Percentiles rank a stretch among this genome's conserved stretches.
These are phyloP conservation scores for Malania oleifera DNA, from an alignment of 164 flowering plant genomes.

Conservation along the genomic window DNA sequence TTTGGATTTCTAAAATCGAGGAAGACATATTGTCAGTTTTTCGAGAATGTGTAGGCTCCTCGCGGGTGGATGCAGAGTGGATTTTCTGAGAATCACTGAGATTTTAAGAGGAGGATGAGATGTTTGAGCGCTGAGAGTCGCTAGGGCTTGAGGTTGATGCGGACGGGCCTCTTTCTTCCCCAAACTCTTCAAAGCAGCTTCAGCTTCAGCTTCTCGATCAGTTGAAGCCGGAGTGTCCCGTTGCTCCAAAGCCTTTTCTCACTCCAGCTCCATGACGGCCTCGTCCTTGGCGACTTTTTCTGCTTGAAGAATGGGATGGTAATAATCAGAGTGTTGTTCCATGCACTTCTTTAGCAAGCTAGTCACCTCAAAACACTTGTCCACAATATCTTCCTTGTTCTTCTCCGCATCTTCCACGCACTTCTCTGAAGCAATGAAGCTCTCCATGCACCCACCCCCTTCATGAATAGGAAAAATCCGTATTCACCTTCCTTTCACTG, in stretches of 20 bases:
- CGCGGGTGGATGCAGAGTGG: too few species aligned
- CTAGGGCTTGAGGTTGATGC: too few species aligned
- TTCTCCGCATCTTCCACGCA: conserved; percentile 73
- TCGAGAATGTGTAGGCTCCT: too few species aligned
- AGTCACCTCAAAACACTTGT: conserved; percentile 63
- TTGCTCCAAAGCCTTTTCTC: conserved; percentile 20
- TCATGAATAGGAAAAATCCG: conserved; percentile 91
- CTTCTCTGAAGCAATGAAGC: conserved; percentile 68
- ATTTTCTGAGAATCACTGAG: too few species aligned
- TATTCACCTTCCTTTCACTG: conserved; percentile 18
- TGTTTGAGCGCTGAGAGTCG: too few species aligned
- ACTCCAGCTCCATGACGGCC: conserved; percentile 43
- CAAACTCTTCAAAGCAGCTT: too few species aligned
- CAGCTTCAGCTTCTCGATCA: not conserved
- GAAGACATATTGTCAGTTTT: too few species aligned
- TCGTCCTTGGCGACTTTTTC: conserved; percentile 66
- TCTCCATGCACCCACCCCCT: conserved; percentile 81
- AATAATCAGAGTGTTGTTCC: conserved; percentile 79
- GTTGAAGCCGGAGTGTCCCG: not conserved
- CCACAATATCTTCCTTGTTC: conserved; percentile 62
- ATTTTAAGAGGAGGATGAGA: too few species aligned
- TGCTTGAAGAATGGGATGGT: conserved; percentile 60
- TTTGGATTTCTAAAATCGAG: not conserved
- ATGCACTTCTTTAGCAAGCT: conserved; percentile 62
- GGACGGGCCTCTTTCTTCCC: too few species aligned